phyloP scores from a whole-genome alignment of 2,329 filamentous ascomycete genomes.

The Didymella pomorum region DNA sequence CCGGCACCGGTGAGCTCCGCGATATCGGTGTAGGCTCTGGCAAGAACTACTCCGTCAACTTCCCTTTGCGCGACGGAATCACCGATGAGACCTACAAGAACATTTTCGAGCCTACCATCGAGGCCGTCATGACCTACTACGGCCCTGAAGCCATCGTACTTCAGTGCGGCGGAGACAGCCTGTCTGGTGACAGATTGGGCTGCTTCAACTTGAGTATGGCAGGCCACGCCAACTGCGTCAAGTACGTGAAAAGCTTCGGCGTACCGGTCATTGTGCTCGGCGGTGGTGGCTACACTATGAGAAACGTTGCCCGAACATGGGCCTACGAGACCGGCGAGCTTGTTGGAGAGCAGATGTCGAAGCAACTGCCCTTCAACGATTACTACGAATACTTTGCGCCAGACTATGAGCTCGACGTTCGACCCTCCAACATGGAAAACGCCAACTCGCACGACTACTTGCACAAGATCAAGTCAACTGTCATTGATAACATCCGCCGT shows the following conservation, averaged over 20 bases:
- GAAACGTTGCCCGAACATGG: conserved; percentile 70
- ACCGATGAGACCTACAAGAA: conserved; percentile 72
- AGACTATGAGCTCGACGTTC: conserved; percentile 74
- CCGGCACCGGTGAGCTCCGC: conserved; percentile 72
- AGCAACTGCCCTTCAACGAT: conserved; percentile 92
- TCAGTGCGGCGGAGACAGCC: conserved; percentile 72
- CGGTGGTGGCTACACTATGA: conserved; percentile 75
- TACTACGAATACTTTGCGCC: conserved; percentile 85
- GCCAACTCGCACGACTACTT: conserved; percentile 73
- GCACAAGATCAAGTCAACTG: conserved; percentile 71
- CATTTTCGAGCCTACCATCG: conserved; percentile 73
- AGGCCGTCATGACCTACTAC: conserved; percentile 74
- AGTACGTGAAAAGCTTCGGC: conserved; percentile 72
- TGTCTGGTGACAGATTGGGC: conserved; percentile 71
- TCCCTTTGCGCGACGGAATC: conserved; percentile 73
- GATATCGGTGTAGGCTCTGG: conserved; percentile 73
- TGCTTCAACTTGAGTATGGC: conserved; percentile 77
- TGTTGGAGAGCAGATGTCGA: conserved; percentile 80
- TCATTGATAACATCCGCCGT: conserved; percentile 71
- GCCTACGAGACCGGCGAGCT: conserved; percentile 77
- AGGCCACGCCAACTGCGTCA: conserved; percentile 74
- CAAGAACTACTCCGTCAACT: conserved; percentile 74
- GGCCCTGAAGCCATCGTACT: conserved; percentile 72
- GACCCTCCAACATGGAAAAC: conserved; percentile 76
- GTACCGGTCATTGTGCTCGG: conserved; percentile 71